Evolutionary conservation across 257 asterid genomes (phyloP), one percentile per base, ranked within the genome.

Genomic region (Capsicum chinense): DNA sequence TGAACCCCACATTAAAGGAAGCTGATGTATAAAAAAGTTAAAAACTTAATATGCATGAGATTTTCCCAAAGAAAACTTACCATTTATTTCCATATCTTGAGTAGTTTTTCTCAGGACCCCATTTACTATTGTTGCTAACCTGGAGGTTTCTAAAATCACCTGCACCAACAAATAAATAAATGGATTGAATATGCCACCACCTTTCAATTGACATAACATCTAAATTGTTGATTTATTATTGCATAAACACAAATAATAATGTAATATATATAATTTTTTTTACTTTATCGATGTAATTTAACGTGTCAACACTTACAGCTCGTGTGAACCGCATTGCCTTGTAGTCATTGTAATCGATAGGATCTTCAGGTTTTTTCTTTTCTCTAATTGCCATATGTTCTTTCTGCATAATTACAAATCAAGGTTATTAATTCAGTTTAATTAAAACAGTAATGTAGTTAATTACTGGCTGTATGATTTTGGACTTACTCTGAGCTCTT

Each of bases 251-350:
- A 26, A 26, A 26, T 35, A 13, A 13, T 7, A 13, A 6, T 66
- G 9, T 6, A 3, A 37, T 2, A 19, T 21, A 57, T 0, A 3
- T 2, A 19, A 26, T 26, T 1, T 26, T 26, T 57, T 4, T 57
- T 48, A 56, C 9, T 56, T 37, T 14, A 67, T 14, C 37, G 0
- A 5, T 68, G 7, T 5, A 39, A 42, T n/a, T 44, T 44, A 10
- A 71, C 9, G 9, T 0, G 37, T 10, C 7, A 35, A 10, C 35
- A 54, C 90, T 87, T 83, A 90, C 93, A 3, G 93, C 93, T 33
- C 98, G 97, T 52, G 99, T 97, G 86, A 97, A 95, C 21, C 91
- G 92, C 99, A 97, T 97, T 62, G 95, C 90, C 85, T 91, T 95
- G 90, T 91, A 97, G 92, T 97, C 98, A 26, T 90, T 90, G 84